These are phyloP conservation scores for Apostasia ramifera DNA, from an alignment of 106 monocot genomes.

Conservation along the genomic window DNA sequence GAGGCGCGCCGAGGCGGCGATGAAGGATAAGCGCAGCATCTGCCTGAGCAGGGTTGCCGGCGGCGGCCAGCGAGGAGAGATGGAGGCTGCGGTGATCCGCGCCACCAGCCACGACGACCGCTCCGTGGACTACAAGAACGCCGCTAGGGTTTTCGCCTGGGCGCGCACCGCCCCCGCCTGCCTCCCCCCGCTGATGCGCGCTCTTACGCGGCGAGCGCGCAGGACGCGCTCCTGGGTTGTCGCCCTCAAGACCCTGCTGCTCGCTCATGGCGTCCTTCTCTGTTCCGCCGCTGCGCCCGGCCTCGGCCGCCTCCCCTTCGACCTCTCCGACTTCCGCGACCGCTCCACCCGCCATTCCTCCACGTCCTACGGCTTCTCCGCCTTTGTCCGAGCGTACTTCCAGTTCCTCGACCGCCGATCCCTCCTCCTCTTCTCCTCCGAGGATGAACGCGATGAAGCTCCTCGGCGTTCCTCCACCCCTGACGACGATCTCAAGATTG, in stretches of 20 bases:
- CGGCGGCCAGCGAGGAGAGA: constrained; percentile 7
- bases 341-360: constrained; percentile 23
- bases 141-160: constrained; percentile 57
- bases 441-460: background rate
- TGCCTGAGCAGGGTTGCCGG: constrained; percentile 20
- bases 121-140: constrained; percentile 59
- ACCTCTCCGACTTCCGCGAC: constrained; percentile 67
- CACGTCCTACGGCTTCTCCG: constrained; percentile 35
- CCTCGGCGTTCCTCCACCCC: background rate
- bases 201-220: constrained; percentile 40
- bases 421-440: constrained; percentile 13
- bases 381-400: constrained; percentile 79
- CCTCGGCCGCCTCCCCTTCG: constrained; percentile 60
- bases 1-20: constrained; percentile 37
- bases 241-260: constrained; percentile 70
- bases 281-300: constrained; percentile 5
- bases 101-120: constrained; percentile 83
- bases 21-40: constrained; percentile 55
- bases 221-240: constrained; percentile 72
- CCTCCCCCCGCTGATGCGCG: constrained; percentile 38
- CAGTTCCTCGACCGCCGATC: constrained; percentile 62
- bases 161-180: constrained; percentile 41
- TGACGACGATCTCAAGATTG: constrained; percentile 1
- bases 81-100: constrained; percentile 61
- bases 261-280: constrained; percentile 70